These are phyloP conservation scores for Debaryomyces robertsiae DNA, from an alignment of 1,139 yeast species.

Conservation along the genomic window DNA sequence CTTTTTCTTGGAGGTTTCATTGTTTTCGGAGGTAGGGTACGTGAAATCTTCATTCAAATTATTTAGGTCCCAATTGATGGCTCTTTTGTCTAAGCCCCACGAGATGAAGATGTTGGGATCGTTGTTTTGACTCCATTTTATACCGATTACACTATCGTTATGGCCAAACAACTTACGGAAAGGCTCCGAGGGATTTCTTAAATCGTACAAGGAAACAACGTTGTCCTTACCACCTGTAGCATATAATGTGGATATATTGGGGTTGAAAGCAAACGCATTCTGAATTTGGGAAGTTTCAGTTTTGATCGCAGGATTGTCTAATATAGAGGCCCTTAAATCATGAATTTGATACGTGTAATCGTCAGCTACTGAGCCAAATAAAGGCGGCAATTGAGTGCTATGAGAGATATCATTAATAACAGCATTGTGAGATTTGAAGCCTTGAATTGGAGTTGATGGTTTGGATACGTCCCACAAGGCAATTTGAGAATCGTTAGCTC, in stretches of 20 bases:
- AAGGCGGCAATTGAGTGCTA: constrained; percentile 44
- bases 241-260: constrained; percentile 43
- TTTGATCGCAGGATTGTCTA: constrained; percentile 44
- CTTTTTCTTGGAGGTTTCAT: constrained; percentile 27
- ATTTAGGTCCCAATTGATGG: constrained; percentile 53
- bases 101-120: constrained; percentile 45
- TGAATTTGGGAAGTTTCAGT: constrained; percentile 49
- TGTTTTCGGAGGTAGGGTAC: constrained; percentile 32
- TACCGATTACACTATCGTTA: constrained; percentile 41
- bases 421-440: constrained; percentile 49
- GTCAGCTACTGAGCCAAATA: constrained; percentile 76
- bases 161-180: constrained; percentile 55
- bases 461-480: constrained; percentile 67
- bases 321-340: constrained; percentile 54
- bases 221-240: constrained; percentile 60
- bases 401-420: constrained; percentile 61
- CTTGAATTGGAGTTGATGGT: constrained; percentile 45
- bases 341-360: constrained; percentile 67
- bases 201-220: constrained; percentile 51
- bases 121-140: constrained; percentile 38
- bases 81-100: constrained; percentile 53
- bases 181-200: constrained; percentile 50
- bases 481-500: constrained; percentile 66
- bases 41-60: constrained; percentile 47
- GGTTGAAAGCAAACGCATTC: constrained; percentile 53